Evolutionary conservation across 1,139 yeast species (phyloP), one percentile per base, ranked within the genome.

Genomic region (Waltiozyma sp.): DNA sequence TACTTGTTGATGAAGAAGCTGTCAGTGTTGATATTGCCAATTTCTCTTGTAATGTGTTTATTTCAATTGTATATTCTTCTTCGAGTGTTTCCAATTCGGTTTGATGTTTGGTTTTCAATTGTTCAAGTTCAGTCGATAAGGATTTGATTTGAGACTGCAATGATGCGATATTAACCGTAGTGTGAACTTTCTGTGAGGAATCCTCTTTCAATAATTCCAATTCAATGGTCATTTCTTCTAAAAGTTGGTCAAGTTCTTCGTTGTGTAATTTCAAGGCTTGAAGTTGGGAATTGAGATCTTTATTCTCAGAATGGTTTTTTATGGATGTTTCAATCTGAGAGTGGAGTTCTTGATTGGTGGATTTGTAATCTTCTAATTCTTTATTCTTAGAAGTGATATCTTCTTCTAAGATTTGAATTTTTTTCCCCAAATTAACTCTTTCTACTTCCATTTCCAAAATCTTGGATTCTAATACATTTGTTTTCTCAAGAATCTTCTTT

Each of bases 141-240:
- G 53, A 53, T 44, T 63, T 66, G 18, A 65, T 55, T 37, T 36
- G 40, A 19, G 37, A 38, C 21, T 39, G 41, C 23, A 14, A 28
- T n/a, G n/a, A n/a, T n/a, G n/a, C n/a, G n/a, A n/a, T n/a, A n/a
- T n/a, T n/a, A n/a, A n/a, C n/a, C n/a, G n/a, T n/a, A n/a, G n/a
- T n/a, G n/a, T n/a, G n/a, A n/a, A n/a, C 37, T n/a, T 11, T 19
- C 4, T 16, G 15, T 13, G 13, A 13, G 18, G 18, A 19, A 21
- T 37, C 18, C 11, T 37, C 38, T 21, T 15, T 19, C 18, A 37
- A 19, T 3, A 19, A n/a, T 28, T 19, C 37, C 14, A 35, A 15
- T 15, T 35, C 37, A 14, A 19, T 14, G 5, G 21, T 26, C 14
- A 8, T 28, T 33, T 40, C 41, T 3, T 43, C 46, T 24, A 49